A percentile compares a stretch with the other conserved stretches of the same genome.
Conservation (phyloP, 2,329 filamentous ascomycete species). For the Xylaria sp. region DNA sequence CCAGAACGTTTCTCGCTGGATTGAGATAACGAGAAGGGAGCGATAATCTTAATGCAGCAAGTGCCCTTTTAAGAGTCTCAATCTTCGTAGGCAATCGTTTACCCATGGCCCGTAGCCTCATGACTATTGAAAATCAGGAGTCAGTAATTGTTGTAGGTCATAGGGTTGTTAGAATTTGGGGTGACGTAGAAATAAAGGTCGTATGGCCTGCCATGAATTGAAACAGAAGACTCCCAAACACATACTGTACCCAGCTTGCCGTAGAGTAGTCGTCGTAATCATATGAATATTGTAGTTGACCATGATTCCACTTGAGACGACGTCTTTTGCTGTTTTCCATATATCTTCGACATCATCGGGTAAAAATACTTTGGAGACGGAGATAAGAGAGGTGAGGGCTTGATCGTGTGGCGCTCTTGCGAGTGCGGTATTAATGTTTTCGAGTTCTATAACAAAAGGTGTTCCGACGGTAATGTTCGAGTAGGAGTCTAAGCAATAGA, state of each 20-base stretch:
- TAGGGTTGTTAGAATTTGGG: not conserved
- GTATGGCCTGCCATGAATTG: not conserved
- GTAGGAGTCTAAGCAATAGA: constrained; percentile 53
- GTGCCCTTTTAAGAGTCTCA: constrained; percentile 37
- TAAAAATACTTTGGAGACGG: constrained; percentile 40
- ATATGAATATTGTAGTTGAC: constrained; percentile 47
- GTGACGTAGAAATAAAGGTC: not conserved
- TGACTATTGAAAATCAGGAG: constrained; percentile 10
- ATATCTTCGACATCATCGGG: constrained; percentile 44
- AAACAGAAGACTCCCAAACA: constrained; percentile 19
- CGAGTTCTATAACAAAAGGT: constrained; percentile 46
- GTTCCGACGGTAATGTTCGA: constrained; percentile 49
- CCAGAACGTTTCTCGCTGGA: constrained; percentile 47
- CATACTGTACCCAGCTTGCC: constrained; percentile 43
- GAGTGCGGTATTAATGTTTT: constrained; percentile 48
- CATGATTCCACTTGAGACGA: constrained; percentile 38
- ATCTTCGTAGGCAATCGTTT: constrained; percentile 35
- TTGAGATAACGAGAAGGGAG: constrained; percentile 50
- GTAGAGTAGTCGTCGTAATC: constrained; percentile 45
- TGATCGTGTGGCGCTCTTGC: constrained; percentile 34
- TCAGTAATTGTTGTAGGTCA: constrained; percentile 8
- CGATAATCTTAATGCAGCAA: constrained; percentile 46
- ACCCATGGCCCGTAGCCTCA: constrained; percentile 39
- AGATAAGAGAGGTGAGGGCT: constrained; percentile 13
- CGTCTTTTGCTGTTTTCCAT: constrained; percentile 42